Percentiles rank a stretch among this genome's conserved stretches.
These are phyloP conservation scores for Aspergillus novofumigatus DNA, from an alignment of 2,329 filamentous ascomycete species.

Conservation along the genomic window DNA sequence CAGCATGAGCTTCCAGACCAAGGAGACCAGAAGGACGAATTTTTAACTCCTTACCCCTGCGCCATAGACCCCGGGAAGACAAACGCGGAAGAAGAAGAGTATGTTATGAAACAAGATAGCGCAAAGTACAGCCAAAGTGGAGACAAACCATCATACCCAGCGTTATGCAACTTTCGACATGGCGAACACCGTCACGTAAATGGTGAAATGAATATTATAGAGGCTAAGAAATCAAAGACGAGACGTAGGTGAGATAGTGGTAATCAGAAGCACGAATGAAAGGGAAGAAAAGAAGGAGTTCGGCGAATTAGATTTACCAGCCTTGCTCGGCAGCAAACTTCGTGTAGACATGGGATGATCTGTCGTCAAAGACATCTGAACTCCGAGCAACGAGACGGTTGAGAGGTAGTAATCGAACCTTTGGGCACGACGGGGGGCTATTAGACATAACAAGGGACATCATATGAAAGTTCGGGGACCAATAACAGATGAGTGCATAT, in stretches of 20 bases:
- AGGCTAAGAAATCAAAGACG: background rate
- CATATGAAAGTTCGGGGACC: no score
- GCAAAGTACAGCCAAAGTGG: slow-evolving; percentile 6
- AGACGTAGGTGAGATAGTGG: background rate
- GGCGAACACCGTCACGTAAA: background rate
- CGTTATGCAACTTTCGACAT: background rate
- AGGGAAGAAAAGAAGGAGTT: background rate
- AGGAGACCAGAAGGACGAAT: slow-evolving; percentile 1
- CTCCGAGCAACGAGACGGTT: background rate
- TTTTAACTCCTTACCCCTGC: slow-evolving; percentile 14
- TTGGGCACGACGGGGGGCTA: background rate
- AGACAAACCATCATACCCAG: background rate
- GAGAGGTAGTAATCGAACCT: background rate
- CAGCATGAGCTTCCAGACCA: background rate
- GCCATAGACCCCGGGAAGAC: slow-evolving; percentile 5
- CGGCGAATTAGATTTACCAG: background rate
- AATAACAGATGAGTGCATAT: no score
- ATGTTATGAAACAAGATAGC: slow-evolving; percentile 9
- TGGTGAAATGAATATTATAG: background rate
- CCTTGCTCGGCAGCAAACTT: background rate
- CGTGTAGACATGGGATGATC: background rate
- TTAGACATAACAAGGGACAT: background rate
- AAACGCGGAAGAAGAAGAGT: slow-evolving; percentile 2
- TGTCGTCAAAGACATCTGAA: background rate
- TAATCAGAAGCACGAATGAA: background rate